phyloP scores from a whole-genome alignment of 2,329 filamentous ascomycete genomes.

The Trichoderma aggressivum region DNA sequence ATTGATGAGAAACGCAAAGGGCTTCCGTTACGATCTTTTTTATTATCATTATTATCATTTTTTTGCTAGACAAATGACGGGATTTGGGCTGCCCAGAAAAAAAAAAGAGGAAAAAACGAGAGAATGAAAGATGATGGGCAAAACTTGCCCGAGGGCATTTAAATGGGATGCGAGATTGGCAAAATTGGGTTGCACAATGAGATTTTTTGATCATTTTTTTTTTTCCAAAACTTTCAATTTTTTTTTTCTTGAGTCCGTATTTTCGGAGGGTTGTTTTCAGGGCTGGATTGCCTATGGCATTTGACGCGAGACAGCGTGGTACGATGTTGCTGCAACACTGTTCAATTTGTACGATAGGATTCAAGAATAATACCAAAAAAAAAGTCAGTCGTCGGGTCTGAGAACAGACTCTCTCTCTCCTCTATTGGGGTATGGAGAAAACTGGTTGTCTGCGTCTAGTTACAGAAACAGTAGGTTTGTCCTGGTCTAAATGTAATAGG shows the following conservation, averaged over 20 bases:
- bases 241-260: constrained; percentile 2
- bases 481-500: not conserved
- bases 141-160: constrained; percentile 12
- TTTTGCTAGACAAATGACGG: constrained; percentile 15
- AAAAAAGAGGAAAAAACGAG: not conserved
- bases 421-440: not conserved
- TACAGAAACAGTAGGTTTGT: not conserved
- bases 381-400: constrained; percentile 10
- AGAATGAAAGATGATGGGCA: not conserved
- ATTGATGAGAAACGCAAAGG: constrained; percentile 12
- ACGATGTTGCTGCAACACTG: constrained; percentile 21
- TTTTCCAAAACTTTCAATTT: not conserved
- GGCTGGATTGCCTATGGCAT: constrained; percentile 16
- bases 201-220: constrained; percentile 6
- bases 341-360: constrained; percentile 21
- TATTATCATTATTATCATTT: not conserved
- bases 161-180: constrained; percentile 14
- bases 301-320: constrained; percentile 23
- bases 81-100: not conserved
- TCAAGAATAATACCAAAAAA: constrained; percentile 16
- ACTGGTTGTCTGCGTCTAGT: not conserved
- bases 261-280: constrained; percentile 12
- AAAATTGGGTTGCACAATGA: constrained; percentile 17
- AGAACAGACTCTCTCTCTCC: not conserved
- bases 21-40: constrained; percentile 11